Evolutionary conservation across 257 asterid species (phyloP).

Genomic region (Rhazya stricta): DNA sequence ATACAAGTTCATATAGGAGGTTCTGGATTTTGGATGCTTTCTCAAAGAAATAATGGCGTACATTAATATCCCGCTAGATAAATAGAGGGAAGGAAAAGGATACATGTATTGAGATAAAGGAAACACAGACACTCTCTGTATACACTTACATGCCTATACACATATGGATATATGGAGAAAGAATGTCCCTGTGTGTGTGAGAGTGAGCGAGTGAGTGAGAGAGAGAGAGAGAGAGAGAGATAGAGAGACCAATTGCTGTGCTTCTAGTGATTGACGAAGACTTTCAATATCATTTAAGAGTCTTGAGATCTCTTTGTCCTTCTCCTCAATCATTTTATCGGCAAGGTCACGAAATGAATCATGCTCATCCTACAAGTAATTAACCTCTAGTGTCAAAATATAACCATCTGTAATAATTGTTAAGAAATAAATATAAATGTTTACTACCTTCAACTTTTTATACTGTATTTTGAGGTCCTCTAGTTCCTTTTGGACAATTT

Average conservation of each 20-base stretch:
- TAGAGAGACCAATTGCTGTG: conserved; percentile 57
- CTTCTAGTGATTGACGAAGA: conserved; percentile 60
- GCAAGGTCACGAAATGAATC: conserved; percentile 85
- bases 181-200: background rate
- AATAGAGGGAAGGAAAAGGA: background rate
- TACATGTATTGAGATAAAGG: conserved; percentile 1
- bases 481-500: conserved; percentile 51
- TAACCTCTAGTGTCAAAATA: conserved; percentile 21
- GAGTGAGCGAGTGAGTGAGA: no score
- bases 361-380: conserved; percentile 68
- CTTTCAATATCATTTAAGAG: conserved; percentile 73
- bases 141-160: background rate
- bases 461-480: conserved; percentile 55
- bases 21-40: background rate
- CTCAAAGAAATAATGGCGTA: background rate
- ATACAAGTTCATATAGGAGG: background rate
- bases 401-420: conserved; percentile 12
- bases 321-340: conserved; percentile 95
- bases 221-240: background rate
- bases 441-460: conserved; percentile 64
- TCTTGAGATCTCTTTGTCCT: conserved; percentile 78
- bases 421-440: conserved; percentile 13
- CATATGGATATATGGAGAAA: background rate
- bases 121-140: background rate
- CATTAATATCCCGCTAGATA: background rate